Evolutionary conservation across 768 basidiomycete species (phyloP).

Genomic region (Termitomyces sp.): DNA sequence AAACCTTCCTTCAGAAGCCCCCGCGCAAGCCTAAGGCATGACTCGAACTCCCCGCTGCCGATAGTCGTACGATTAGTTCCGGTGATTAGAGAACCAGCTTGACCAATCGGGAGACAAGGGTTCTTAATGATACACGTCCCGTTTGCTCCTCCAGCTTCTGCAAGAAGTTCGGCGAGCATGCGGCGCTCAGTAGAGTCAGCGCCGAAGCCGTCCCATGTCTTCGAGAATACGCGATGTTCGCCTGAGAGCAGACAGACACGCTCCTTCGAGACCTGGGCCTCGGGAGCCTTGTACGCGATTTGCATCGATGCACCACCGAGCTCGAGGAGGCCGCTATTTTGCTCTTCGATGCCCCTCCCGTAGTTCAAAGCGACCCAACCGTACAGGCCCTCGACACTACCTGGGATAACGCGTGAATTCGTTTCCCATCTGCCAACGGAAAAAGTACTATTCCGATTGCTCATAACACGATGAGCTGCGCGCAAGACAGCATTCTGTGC

Average conservation of each 20-base stretch:
- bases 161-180: slow-evolving; percentile 4
- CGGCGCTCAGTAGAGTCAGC: slow-evolving; percentile 1
- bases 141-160: slow-evolving; percentile 7
- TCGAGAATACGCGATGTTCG: slow-evolving; percentile 9
- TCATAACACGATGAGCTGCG: slow-evolving; percentile 6
- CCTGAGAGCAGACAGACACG: slow-evolving; percentile 12
- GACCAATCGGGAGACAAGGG: slow-evolving; percentile 13
- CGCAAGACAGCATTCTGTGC: slow-evolving; percentile 3
- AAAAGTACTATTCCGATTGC: neutral
- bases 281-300: slow-evolving; percentile 12
- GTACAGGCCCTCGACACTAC: slow-evolving; percentile 13
- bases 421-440: slow-evolving; percentile 5
- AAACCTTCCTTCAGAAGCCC: slow-evolving; percentile 7
- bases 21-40: slow-evolving; percentile 9
- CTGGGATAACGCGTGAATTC: slow-evolving; percentile 12
- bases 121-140: slow-evolving; percentile 2
- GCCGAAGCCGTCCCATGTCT: slow-evolving; percentile 16
- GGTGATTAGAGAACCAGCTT: neutral
- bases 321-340: slow-evolving; percentile 12
- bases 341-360: slow-evolving; percentile 8
- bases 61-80: slow-evolving; percentile 3
- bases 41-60: slow-evolving; percentile 14
- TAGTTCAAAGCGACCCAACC: slow-evolving; percentile 16
- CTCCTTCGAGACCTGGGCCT: slow-evolving; percentile 1
- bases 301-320: slow-evolving; percentile 17